A percentile compares a stretch with the other conserved stretches of the same genome.
These are phyloP conservation scores for Serpula lacrymans DNA, from an alignment of 768 basidiomycete species.

Conservation along the genomic window DNA sequence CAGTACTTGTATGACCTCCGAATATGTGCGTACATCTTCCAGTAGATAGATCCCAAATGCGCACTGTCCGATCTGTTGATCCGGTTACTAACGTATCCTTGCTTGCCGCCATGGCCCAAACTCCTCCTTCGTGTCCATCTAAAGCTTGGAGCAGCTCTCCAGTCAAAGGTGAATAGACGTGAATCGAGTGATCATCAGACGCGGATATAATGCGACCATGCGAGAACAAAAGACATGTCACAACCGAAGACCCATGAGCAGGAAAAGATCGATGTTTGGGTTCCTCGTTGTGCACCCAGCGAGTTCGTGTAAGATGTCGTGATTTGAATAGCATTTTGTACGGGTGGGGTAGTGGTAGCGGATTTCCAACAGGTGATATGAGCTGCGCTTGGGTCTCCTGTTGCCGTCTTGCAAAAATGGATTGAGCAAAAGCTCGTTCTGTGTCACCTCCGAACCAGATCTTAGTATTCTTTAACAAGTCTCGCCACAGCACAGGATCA, in stretches of 20 bases:
- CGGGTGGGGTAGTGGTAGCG: conserved; percentile 76
- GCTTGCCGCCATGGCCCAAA: conserved; percentile 92
- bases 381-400: conserved; percentile 29
- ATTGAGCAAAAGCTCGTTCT: conserved; percentile 75
- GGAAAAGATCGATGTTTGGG: conserved; percentile 81
- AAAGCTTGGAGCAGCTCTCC: conserved; percentile 73
- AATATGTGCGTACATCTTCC: conserved; percentile 90
- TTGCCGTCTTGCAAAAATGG: conserved; percentile 61
- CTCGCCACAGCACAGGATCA: conserved; percentile 87
- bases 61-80: conserved; percentile 89
- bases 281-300: conserved; percentile 72
- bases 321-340: conserved; percentile 94
- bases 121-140: conserved; percentile 91
- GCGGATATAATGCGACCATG: conserved; percentile 94
- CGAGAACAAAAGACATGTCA: conserved; percentile 95
- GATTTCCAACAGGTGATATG: conserved; percentile 32
- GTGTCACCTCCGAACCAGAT: conserved; percentile 89
- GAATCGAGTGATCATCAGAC: conserved; percentile 95
- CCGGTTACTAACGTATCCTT: conserved; percentile 89
- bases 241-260: conserved; percentile 86
- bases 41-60: conserved; percentile 83
- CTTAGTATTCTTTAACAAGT: conserved; percentile 75
- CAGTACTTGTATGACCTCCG: conserved; percentile 94
- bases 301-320: conserved; percentile 72
- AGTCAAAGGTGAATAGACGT: conserved; percentile 86